Base-by-base conservation (phyloP, 1,284 basidiomycete species). In the Rhodotorula sp. region DNA sequence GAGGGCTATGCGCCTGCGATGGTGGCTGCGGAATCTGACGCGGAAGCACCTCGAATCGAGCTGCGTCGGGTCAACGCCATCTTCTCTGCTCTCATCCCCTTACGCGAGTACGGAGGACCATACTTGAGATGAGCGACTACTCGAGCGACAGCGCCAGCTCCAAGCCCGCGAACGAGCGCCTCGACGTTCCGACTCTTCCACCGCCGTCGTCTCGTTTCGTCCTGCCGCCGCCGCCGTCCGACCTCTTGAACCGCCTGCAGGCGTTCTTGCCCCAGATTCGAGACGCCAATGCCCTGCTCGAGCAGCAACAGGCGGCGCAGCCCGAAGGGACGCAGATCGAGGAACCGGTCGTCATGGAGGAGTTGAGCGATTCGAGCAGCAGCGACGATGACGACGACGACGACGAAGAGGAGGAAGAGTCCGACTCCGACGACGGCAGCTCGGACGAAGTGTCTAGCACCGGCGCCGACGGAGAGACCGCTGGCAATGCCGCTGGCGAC, bases 191-290 rank as follows among this genome's bases (percentile, higher is more conserved):
- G 61, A 63, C 66, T 15, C 45, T 69, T 26, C 63, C 69, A 0
- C 69, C 72, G 6, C 69, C 74, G 6, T 65, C 66, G 8, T 71
- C 68, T 1, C 67, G 67, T 26, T 76, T 76, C 68, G 69, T 73
- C 50, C 66, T 76, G n/a, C 71, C 74, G 6, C 69, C 71, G 8
- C 72, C 72, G 12, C 64, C 67, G 43, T 73, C 72, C 49, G 74
- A 71, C 64, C 66, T 76, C 43, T 45, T 76, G 43, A 65, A 59
- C 64, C 72, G 74, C 18, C 57, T 76, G 2, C 68, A 71, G 45
- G 74, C 74, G 7, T 76, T 76, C 64, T 56, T 76, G 12, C 74
- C 74, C 0, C 72, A 73, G 34, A 73, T 76, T 58, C 66, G 62
- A 21, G 54, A 57, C 15, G 74, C 74, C 7, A 76, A 76, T 49